These are phyloP conservation scores for Pseudotsuga menziesii DNA, from an alignment of 75 land plant species.

Conservation along the genomic window DNA sequence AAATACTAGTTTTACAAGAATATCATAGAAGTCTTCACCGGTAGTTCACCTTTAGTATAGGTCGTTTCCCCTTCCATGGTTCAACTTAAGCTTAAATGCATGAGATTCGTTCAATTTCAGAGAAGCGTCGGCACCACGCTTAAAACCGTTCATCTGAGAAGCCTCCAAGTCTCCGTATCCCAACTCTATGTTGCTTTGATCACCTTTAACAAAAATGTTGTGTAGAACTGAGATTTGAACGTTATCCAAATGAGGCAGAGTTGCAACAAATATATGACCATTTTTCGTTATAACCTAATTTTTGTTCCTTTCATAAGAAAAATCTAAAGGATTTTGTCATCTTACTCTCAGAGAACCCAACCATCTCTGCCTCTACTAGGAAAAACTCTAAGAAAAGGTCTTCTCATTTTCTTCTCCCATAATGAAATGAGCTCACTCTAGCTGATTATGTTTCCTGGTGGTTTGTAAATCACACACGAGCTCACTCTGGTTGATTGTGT, in stretches of 20 bases:
- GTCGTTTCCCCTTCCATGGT: too few species aligned
- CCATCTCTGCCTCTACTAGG: conserved; percentile 22
- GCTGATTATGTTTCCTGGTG: conserved; percentile 28
- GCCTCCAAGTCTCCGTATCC: conserved; percentile 26
- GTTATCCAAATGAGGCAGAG: conserved; percentile 25
- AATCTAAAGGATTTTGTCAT: background rate
- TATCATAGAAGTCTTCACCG: too few species aligned
- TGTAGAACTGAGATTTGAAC: conserved; percentile 13
- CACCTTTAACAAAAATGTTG: conserved; percentile 30
- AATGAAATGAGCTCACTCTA: conserved; percentile 23
- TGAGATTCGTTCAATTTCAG: too few species aligned
- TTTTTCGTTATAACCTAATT: too few species aligned
- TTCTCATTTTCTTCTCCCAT: conserved; percentile 40
- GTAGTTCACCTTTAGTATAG: too few species aligned
- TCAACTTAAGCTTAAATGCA: too few species aligned
- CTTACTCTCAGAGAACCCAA: conserved; percentile 25
- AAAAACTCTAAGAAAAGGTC: conserved; percentile 14
- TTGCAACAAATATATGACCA: conserved; percentile 11
- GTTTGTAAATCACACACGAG: conserved; percentile 31
- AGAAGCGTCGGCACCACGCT: too few species aligned
- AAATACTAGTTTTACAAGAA: too few species aligned
- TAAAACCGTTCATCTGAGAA: too few species aligned
- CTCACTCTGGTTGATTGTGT: conserved; percentile 31
- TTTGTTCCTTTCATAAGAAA: background rate
- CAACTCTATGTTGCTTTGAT: conserved; percentile 22